These are phyloP conservation scores for Populus tremula DNA, from an alignment of 345 rosid species.

Conservation along the genomic window DNA sequence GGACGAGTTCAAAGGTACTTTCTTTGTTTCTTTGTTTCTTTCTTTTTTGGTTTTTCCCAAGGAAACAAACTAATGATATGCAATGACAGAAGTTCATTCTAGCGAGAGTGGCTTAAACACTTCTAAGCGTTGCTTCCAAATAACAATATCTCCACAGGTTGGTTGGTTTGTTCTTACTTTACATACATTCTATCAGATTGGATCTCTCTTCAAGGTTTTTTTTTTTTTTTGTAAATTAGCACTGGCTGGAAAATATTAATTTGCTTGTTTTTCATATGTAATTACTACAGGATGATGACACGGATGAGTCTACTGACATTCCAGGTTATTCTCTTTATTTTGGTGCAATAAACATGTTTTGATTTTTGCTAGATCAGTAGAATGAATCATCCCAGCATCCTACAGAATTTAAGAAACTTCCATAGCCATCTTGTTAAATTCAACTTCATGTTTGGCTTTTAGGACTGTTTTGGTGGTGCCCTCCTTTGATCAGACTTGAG, in stretches of 20 bases:
- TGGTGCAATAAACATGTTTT: background rate
- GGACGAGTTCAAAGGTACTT: constrained; percentile 91
- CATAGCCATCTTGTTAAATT: constrained; percentile 1
- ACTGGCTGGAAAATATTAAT: background rate
- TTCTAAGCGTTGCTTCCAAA: constrained; percentile 80
- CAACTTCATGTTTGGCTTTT: background rate
- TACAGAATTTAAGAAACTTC: too few species aligned
- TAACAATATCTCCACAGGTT: constrained; percentile 79
- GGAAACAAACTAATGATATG: background rate
- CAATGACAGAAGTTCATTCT: constrained; percentile 66
- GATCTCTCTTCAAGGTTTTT: background rate
- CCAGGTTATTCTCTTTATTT: constrained; percentile 51
- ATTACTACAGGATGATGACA: constrained; percentile 66
- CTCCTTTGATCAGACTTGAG: constrained; percentile 5
- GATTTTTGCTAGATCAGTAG: too few species aligned
- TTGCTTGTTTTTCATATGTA: background rate
- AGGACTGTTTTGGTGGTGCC: background rate
- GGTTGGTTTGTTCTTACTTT: background rate
- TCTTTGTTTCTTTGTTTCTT: constrained; percentile 4
- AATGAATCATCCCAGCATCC: too few species aligned
- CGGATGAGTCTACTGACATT: constrained; percentile 50
- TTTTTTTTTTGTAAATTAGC: background rate
- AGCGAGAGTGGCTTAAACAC: constrained; percentile 90
- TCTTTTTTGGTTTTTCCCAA: background rate
- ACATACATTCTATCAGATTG: background rate